Evolutionary conservation across 2,329 filamentous ascomycete genomes (phyloP), one percentile per base, ranked within the genome.

Genomic region (Fusarium pilosicola): DNA sequence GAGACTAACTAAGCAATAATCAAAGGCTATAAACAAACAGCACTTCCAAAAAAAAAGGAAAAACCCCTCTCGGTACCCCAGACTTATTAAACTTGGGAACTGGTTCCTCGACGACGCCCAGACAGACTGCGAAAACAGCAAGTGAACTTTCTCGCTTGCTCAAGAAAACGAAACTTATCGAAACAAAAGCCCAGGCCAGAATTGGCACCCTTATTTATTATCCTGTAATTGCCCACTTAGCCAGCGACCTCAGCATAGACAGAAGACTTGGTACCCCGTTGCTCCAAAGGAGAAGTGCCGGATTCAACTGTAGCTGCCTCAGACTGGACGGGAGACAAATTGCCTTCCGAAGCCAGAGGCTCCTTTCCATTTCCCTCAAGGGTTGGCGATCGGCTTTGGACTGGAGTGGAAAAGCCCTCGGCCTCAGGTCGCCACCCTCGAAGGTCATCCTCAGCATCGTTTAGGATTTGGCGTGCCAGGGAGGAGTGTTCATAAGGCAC

Each of bases 391-490:
- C 69, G 76, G 22, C 71, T 74, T 39, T 78, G 75, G 12, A 64
- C 52, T 26, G 74, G 73, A 4, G 77, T 77, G 28, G 65, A 67
- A 63, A 77, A 80, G n/a, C 68, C 46, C 56, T 86, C 85, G 13
- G 76, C 70, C 58, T 86, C 85, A 8, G 85, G 85, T 62, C 85
- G 85, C 94, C 96, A 98, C 45, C 90, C 88, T 62, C 92, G 90
- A 70, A 99, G 89, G 76, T 97, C 94, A 61, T 94, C 92, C 83
- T 99, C 96, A 46, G 95, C 95, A 71, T 98, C 95, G 78, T 97
- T 96, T 32, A 99, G 89, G 51, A 98, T 90, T 81, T 97, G 93
- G 60, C 94, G 91, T 5, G 94, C 94, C 73, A 92, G 90, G 18
- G 88, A 85, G 14, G 84, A 86, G 65, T 91, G 85, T 41, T 89